Conservation (phyloP, 139 green algal genomes). For the Limnomonas spitsbergensis region DNA sequence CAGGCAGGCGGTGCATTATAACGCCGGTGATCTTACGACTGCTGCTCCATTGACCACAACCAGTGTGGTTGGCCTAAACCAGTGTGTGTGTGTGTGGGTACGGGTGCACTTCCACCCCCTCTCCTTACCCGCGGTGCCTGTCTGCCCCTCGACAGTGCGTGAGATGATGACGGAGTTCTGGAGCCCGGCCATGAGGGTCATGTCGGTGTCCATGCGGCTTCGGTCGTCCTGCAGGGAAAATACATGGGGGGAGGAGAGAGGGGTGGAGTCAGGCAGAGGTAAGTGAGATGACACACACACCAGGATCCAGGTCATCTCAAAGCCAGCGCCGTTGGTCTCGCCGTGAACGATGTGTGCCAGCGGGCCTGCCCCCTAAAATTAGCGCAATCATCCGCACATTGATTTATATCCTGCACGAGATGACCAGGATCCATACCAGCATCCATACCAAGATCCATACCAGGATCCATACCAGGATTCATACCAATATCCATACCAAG, state of each 20-base stretch:
- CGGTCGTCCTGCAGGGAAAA: slow-evolving; percentile 17
- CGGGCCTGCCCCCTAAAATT: slow-evolving; percentile 49
- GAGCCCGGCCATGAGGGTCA: slow-evolving; percentile 37
- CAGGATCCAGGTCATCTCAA: slow-evolving; percentile 40
- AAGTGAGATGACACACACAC: too few species aligned
- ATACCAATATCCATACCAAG: too few species aligned
- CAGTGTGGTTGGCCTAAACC: too few species aligned
- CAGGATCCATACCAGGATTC: too few species aligned
- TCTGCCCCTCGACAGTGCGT: slow-evolving; percentile 27
- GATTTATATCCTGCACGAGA: too few species aligned
- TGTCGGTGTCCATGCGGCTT: background rate
- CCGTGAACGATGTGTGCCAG: slow-evolving; percentile 41
- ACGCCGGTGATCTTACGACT: slow-evolving; percentile 35
- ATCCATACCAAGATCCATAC: too few species aligned
- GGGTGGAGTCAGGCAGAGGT: too few species aligned
- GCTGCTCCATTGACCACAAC: slow-evolving; percentile 27
- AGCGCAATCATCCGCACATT: too few species aligned
- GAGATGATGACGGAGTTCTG: slow-evolving; percentile 36
- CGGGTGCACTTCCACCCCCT: too few species aligned
- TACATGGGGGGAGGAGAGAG: too few species aligned
- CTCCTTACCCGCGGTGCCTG: background rate
- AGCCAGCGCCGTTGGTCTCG: slow-evolving; percentile 50
- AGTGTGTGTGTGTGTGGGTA: too few species aligned
- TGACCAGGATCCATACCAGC: too few species aligned
- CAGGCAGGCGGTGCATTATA: slow-evolving; percentile 34